Conservation (phyloP, 352 stramenopile species). For the Globisporangium parvum region DNA sequence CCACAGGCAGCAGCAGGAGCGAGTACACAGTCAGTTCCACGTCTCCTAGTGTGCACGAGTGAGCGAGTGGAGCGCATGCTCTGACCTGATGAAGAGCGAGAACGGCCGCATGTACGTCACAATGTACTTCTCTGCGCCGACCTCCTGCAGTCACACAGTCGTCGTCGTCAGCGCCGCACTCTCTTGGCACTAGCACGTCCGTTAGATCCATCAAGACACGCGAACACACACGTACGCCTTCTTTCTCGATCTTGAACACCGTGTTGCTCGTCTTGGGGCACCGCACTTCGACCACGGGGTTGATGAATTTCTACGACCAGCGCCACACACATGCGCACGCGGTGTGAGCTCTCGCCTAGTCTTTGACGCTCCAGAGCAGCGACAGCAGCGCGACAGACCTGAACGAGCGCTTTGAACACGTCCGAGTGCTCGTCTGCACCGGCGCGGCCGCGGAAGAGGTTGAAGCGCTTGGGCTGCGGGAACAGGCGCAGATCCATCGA, state of each 20-base stretch:
- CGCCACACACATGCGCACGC: background rate
- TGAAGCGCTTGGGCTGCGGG: constrained; percentile 33
- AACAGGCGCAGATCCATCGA: background rate
- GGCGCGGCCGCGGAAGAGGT: constrained; percentile 36
- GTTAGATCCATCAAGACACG: background rate
- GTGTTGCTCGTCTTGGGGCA: constrained; percentile 62
- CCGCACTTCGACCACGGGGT: constrained; percentile 63
- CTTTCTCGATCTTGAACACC: constrained; percentile 77
- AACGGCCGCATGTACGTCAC: constrained; percentile 73
- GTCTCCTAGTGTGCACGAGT: no score
- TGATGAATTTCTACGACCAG: constrained; percentile 67
- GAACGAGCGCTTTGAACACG: constrained; percentile 37
- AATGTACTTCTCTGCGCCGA: constrained; percentile 66
- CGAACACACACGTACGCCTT: constrained; percentile 44
- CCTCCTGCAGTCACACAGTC: constrained; percentile 26
- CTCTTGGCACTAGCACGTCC: background rate
- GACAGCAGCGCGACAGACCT: constrained; percentile 17
- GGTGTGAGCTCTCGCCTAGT: background rate
- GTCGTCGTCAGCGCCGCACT: background rate
- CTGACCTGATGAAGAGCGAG: constrained; percentile 71
- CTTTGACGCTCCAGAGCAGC: background rate
- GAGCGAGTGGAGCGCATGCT: no score
- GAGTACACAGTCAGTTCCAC: background rate
- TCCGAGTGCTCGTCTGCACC: constrained; percentile 23
- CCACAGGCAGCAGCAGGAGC: background rate